Percentiles rank a stretch among this genome's conserved stretches.
These are phyloP conservation scores for Amanita rimosa DNA, from an alignment of 768 basidiomycete species.

Conservation along the genomic window DNA sequence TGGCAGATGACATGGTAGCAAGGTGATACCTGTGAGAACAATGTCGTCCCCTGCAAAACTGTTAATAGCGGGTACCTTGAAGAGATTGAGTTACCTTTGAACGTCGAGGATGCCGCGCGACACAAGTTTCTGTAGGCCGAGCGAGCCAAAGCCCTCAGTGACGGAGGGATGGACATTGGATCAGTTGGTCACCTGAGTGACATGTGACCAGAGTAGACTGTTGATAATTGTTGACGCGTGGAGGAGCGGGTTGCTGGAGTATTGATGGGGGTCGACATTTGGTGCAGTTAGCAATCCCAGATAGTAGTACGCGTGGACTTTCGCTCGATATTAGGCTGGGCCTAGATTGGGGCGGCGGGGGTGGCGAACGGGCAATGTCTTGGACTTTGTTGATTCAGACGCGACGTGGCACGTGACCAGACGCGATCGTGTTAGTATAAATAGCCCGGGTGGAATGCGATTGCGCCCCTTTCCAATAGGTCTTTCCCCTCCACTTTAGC, in stretches of 20 bases:
- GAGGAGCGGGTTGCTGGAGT: neutral
- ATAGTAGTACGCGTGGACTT: too few species aligned
- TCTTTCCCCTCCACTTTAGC: slow-evolving; percentile 4
- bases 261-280: neutral
- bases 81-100: slow-evolving; percentile 34
- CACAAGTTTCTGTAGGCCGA: slow-evolving; percentile 66
- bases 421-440: slow-evolving; percentile 38
- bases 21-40: slow-evolving; percentile 37
- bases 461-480: slow-evolving; percentile 24
- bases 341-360: neutral
- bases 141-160: slow-evolving; percentile 53
- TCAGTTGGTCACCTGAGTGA: neutral
- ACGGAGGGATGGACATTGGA: slow-evolving; percentile 42
- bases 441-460: slow-evolving; percentile 23
- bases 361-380: neutral
- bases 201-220: neutral
- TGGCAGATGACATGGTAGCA: neutral
- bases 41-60: slow-evolving; percentile 38
- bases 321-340: neutral
- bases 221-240: slow-evolving; percentile 2
- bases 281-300: too few species aligned
- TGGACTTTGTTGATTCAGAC: slow-evolving; percentile 28
- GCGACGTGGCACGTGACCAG: slow-evolving; percentile 24
- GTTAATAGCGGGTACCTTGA: slow-evolving; percentile 1
- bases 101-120: slow-evolving; percentile 56